Percentiles rank a stretch among this genome's conserved stretches.
Evolutionary conservation across 1,139 yeast genomes (phyloP).

Genomic region (Nakaseomyces uthaithaninus): DNA sequence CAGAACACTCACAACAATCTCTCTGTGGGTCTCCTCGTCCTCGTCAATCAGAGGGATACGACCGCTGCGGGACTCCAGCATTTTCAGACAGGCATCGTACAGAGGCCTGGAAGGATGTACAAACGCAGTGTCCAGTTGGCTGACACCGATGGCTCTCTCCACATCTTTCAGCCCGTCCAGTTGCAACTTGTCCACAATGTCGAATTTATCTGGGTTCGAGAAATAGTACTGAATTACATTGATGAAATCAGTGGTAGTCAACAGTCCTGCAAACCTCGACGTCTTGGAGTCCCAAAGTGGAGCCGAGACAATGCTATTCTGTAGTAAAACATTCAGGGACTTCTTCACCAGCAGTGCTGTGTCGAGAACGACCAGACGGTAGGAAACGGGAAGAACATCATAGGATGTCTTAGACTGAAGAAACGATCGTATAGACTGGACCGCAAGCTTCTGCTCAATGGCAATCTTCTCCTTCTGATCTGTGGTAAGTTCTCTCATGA

Average conservation of each 20-base stretch:
- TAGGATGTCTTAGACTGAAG: slow-evolving; percentile 87
- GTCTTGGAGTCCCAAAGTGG: slow-evolving; percentile 93
- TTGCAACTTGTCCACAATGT: slow-evolving; percentile 78
- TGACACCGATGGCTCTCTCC: slow-evolving; percentile 82
- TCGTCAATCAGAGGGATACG: slow-evolving; percentile 91
- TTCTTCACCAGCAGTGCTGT: slow-evolving; percentile 86
- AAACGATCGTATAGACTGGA: slow-evolving; percentile 73
- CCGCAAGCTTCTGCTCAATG: slow-evolving; percentile 56
- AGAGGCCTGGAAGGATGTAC: slow-evolving; percentile 88
- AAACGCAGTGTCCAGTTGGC: slow-evolving; percentile 78
- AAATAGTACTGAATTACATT: slow-evolving; percentile 93
- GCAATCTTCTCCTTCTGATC: slow-evolving; percentile 12
- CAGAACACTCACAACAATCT: slow-evolving; percentile 87
- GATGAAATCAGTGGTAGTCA: slow-evolving; percentile 87
- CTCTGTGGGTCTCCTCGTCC: slow-evolving; percentile 88
- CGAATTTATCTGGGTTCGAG: slow-evolving; percentile 82
- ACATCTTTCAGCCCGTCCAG: slow-evolving; percentile 79
- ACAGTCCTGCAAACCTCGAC: slow-evolving; percentile 85
- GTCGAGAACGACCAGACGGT: slow-evolving; percentile 86
- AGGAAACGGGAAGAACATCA: slow-evolving; percentile 93
- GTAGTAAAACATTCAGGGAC: slow-evolving; percentile 79
- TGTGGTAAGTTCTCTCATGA: slow-evolving; percentile 2
- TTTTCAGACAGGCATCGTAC: slow-evolving; percentile 88
- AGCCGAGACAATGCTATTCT: slow-evolving; percentile 91
- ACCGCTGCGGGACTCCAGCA: slow-evolving; percentile 84